Conservation (phyloP, 345 rosid species). For the Eucalyptus grandis region DNA sequence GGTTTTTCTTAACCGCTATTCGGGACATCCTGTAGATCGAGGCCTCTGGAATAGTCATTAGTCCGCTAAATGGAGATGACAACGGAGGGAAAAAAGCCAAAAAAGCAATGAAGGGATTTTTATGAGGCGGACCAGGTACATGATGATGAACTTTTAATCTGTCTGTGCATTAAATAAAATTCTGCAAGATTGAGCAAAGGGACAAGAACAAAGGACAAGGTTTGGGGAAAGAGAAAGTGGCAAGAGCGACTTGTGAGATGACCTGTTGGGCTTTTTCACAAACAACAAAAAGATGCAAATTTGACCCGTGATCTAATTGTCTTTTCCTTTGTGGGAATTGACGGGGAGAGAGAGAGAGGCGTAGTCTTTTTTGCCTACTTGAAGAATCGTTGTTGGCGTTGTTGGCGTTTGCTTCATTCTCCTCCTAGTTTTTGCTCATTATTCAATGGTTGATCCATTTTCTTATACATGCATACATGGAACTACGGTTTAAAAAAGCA, state of each 20-base stretch:
- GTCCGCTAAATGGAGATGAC: neutral
- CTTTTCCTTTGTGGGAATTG: neutral
- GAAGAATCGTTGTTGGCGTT: neutral
- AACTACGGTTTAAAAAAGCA: neutral
- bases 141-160: neutral
- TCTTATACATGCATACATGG: neutral
- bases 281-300: constrained; percentile 13
- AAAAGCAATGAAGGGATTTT: neutral
- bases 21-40: neutral
- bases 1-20: neutral
- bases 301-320: constrained; percentile 24
- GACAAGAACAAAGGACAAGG: constrained; percentile 28
- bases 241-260: neutral
- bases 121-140: neutral
- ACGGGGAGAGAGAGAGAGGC: neutral
- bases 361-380: neutral
- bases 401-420: neutral
- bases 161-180: neutral
- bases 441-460: neutral
- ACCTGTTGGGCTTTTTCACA: constrained; percentile 8
- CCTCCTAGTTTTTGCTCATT: neutral
- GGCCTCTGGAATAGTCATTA: neutral
- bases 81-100: neutral
- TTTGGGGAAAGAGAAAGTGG: neutral
- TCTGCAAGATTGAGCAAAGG: neutral